Evolutionary conservation across 1,284 basidiomycete genomes (phyloP), one percentile per base, ranked within the genome.

Genomic region (Schizophyllum commune): DNA sequence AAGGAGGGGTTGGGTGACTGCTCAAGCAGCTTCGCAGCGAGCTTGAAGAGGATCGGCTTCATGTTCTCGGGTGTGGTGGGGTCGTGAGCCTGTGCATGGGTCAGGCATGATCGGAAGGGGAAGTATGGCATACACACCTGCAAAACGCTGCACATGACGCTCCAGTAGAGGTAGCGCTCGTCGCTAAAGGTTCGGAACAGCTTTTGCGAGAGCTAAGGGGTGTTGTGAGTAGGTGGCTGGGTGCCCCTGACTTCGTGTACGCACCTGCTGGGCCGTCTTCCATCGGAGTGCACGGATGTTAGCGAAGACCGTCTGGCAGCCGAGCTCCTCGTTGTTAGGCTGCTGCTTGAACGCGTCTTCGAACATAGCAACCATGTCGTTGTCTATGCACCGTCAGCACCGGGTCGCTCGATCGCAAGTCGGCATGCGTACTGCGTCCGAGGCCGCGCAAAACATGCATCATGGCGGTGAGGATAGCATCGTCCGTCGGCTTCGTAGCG

Each of bases 101-200:
- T 55, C 64, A 47, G 55, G 9, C 52, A 56, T 22, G 55, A 32
- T 56, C 33, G 39, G 9, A 58, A 19, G 22, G 54, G 27, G 19
- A 20, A 56, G 17, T 61, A 54, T 52, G 20, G 52, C 11, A 32
- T 59, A 68, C 74, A 39, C 39, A 87, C 89, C 80, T 91, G 91
- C n/a, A 94, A 82, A 51, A 92, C 79, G 9, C 89, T 84, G 64
- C 88, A 83, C 67, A 91, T 86, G 32, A 91, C 82, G 64, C 82
- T 88, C 92, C 91, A 95, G 72, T 90, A 94, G 53, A 92, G 74
- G 71, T 91, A 94, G 56, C 86, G 80, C 60, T 91, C 88, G 32
- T 89, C 84, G 61, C 86, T 82, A 69, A 92, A 91, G 65, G 86
- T 83, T 67, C 88, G 91, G 74, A 86, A 80, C 83, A 92, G 84